These are phyloP conservation scores for Candida dubliniensis DNA, from an alignment of 1,139 yeast species.

Conservation along the genomic window DNA sequence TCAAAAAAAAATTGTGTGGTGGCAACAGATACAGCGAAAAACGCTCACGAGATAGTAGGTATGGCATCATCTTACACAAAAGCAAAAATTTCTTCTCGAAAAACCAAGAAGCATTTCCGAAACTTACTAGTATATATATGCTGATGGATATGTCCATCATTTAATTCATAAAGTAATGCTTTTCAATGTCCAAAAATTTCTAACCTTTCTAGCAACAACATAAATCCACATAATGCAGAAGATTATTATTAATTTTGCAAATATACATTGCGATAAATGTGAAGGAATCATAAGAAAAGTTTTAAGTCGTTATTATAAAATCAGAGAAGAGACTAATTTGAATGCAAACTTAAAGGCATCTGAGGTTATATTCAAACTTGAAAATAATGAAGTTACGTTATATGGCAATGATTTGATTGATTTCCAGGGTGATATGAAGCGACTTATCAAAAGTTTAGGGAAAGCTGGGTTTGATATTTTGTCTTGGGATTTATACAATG, in stretches of 20 bases:
- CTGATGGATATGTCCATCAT: too few species aligned
- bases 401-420: conserved; percentile 14
- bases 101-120: too few species aligned
- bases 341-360: conserved; percentile 7
- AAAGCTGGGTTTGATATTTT: conserved; percentile 33
- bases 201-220: too few species aligned
- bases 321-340: conserved; percentile 17
- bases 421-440: conserved; percentile 21
- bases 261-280: conserved; percentile 56
- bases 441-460: conserved; percentile 22
- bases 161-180: too few species aligned
- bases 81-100: too few species aligned
- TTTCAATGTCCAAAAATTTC: too few species aligned
- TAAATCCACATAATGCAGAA: conserved; percentile 22
- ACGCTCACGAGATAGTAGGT: too few species aligned
- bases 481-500: conserved; percentile 32
- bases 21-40: too few species aligned
- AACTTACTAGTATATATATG: too few species aligned
- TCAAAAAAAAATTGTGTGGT: too few species aligned
- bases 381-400: conserved; percentile 23
- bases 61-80: too few species aligned
- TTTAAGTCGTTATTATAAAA: conserved; percentile 18
- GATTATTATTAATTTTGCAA: conserved; percentile 32
- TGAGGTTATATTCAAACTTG: conserved; percentile 17
- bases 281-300: conserved; percentile 30